A percentile compares a stretch with the other conserved stretches of the same genome.
phyloP scores from a whole-genome alignment of 345 rosid species.

The Viola odorata region DNA sequence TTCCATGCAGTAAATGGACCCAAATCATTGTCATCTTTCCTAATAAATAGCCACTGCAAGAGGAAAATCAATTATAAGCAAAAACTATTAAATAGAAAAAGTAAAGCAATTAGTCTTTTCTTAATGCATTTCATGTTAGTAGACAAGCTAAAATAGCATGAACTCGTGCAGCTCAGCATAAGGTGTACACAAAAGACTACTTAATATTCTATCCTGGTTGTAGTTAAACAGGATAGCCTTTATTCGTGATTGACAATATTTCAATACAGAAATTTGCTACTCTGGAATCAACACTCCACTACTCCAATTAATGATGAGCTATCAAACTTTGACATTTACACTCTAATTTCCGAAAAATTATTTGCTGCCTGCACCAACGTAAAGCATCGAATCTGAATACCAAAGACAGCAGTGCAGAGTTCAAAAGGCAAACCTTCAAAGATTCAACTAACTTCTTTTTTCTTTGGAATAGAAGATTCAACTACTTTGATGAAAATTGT shows the following conservation, averaged over 20 bases:
- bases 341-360: not conserved
- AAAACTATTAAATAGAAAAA: not conserved
- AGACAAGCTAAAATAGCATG: not conserved
- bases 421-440: not conserved
- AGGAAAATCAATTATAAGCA: slow-evolving; percentile 18
- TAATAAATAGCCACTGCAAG: slow-evolving; percentile 73
- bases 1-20: slow-evolving; percentile 85
- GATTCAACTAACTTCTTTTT: too few relatives aligned
- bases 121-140: not conserved
- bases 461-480: not conserved
- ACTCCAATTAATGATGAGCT: not conserved
- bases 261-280: not conserved
- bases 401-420: not conserved
- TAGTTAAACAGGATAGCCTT: not conserved
- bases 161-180: too few relatives aligned
- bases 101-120: too few relatives aligned
- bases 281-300: not conserved
- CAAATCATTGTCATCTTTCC: slow-evolving; percentile 53
- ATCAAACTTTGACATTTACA: not conserved
- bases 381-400: not conserved
- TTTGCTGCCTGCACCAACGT: not conserved
- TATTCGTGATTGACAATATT: not conserved
- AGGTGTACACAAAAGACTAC: too few relatives aligned
- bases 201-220: too few relatives aligned
- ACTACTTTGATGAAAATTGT: not conserved